Evolutionary conservation across 768 basidiomycete genomes (phyloP), one percentile per base, ranked within the genome.

Genomic region (Rubroboletus satanas): DNA sequence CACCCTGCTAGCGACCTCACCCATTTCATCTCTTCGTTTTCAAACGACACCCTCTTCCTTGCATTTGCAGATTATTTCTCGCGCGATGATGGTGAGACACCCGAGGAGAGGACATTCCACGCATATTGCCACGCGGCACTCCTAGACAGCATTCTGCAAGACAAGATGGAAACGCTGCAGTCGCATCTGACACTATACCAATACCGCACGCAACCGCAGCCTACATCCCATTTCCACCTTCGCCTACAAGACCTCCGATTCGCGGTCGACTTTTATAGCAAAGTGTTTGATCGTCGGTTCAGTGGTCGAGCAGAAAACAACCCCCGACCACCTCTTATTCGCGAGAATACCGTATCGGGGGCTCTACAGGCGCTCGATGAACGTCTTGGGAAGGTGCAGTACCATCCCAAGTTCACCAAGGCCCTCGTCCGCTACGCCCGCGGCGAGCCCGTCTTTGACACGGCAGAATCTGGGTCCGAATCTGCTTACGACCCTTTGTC

Each of bases 111-210:
- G 42, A 66, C 83, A 10, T 84, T 90, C 66, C 81, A 84, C 55
- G 77, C 77, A 10, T 93, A 88, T 60, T 86, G 88, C 60, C 84
- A 88, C 60, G 88, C 90, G 0, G 79, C 81, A 29, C 70, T 93
- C 12, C 77, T 94, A 41, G 95, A 98, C 67, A 88, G 90, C 71
- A 87, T 98, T 47, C 74, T 93, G n/a, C 85, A 90, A 66, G 94
- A 95, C 71, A 97, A 96, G 66, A 84, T 88, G 12, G 81, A 84
- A 54, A 85, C 88, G 0, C 71, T 95, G 4, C 84, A 87, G 60
- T 78, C 86, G 0, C 88, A 93, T 65, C 74, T 94, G 3, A 83
- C 82, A 1, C 66, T 94, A 29, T 90, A 85, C 65, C 79, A 76
- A 46, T 84, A 84, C 62, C 84, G 89, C 54, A 79, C 72, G 50